These are phyloP conservation scores for Phytophthora lateralis DNA, from an alignment of 352 stramenopile species.

Conservation along the genomic window DNA sequence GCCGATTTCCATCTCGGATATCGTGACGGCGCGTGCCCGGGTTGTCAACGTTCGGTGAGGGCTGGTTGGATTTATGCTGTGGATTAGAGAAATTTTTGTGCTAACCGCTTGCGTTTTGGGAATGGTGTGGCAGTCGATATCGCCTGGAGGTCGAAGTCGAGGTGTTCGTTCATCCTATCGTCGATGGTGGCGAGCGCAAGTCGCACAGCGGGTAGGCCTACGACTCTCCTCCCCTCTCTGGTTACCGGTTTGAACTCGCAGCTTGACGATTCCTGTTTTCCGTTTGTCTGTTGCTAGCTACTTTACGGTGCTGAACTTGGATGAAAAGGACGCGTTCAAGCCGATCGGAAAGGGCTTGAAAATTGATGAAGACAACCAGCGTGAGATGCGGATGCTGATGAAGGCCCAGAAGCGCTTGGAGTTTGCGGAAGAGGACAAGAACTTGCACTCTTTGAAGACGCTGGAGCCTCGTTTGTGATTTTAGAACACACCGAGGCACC, in stretches of 20 bases:
- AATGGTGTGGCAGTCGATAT: slow-evolving; percentile 40
- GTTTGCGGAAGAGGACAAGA: slow-evolving; percentile 61
- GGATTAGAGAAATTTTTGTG: neutral
- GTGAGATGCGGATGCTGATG: slow-evolving; percentile 53
- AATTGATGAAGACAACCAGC: slow-evolving; percentile 53
- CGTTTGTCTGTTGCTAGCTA: slow-evolving; percentile 31
- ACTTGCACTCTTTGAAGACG: slow-evolving; percentile 52
- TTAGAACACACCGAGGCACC: neutral
- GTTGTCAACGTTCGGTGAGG: slow-evolving; percentile 70
- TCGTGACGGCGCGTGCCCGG: slow-evolving; percentile 66
- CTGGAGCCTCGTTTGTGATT: slow-evolving; percentile 37
- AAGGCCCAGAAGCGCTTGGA: slow-evolving; percentile 64
- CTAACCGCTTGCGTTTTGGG: slow-evolving; percentile 8
- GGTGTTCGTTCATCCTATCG: slow-evolving; percentile 53
- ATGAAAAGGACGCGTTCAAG: slow-evolving; percentile 45
- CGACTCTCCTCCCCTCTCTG: slow-evolving; percentile 3
- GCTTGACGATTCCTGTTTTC: slow-evolving; percentile 15
- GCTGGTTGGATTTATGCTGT: neutral
- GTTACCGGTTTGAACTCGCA: neutral
- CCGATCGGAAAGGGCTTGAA: slow-evolving; percentile 52
- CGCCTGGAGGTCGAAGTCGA: slow-evolving; percentile 70
- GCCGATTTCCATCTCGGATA: slow-evolving; percentile 56
- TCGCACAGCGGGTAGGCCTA: slow-evolving; percentile 56
- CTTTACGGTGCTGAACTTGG: slow-evolving; percentile 67
- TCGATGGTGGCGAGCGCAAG: slow-evolving; percentile 38